Conservation (phyloP, 306 rosid species). For the Vicia faba region DNA sequence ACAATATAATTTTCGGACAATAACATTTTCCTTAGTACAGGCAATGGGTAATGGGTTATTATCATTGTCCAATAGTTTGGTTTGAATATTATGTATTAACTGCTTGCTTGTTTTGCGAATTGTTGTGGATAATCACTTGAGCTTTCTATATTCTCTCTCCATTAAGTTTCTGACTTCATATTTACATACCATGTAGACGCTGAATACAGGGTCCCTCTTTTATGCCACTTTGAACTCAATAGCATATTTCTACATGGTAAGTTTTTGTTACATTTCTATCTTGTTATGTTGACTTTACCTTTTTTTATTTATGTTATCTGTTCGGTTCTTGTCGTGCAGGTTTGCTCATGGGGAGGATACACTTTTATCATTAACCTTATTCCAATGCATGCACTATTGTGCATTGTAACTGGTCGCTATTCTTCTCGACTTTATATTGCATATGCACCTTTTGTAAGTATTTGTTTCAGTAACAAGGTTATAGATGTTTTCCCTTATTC, state of each 20-base stretch:
- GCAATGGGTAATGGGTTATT: neutral
- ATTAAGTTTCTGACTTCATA: constrained; percentile 43
- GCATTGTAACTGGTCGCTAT: constrained; percentile 95
- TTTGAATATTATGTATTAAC: constrained; percentile 31
- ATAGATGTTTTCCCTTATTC: constrained; percentile 14
- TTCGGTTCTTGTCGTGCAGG: constrained; percentile 54
- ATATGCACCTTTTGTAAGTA: constrained; percentile 95
- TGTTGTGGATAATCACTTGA: constrained; percentile 13
- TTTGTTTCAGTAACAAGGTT: constrained; percentile 21
- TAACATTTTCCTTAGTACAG: neutral
- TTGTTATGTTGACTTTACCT: constrained; percentile 25
- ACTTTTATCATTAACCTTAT: constrained; percentile 96
- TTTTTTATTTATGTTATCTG: constrained; percentile 32
- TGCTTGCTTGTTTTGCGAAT: constrained; percentile 9
- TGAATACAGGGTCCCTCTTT: constrained; percentile 97
- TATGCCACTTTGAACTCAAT: constrained; percentile 93
- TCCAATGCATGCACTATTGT: constrained; percentile 97
- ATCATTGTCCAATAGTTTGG: constrained; percentile 2
- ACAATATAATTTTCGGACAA: neutral
- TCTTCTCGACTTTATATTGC: constrained; percentile 95
- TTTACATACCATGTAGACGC: constrained; percentile 59
- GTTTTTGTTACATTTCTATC: constrained; percentile 33
- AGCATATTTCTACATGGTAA: constrained; percentile 98
- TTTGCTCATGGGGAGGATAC: constrained; percentile 99
- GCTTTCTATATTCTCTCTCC: constrained; percentile 30